Base-by-base conservation (phyloP, 2,329 filamentous ascomycete genomes). In the Colletotrichum filicis region DNA sequence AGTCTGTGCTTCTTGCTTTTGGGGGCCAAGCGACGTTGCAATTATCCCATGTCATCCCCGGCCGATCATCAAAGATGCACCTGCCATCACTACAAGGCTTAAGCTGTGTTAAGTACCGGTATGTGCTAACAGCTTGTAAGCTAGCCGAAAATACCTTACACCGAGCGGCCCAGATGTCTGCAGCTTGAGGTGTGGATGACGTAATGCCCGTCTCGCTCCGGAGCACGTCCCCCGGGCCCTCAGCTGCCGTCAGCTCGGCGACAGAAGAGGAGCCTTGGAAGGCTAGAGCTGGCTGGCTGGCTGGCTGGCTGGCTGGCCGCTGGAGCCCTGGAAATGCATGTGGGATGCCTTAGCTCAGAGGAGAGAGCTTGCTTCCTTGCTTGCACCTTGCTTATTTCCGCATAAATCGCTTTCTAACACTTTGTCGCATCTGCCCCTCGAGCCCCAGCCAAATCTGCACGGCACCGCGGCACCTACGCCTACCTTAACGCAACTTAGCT, bases 361-460 rank as follows among this genome's bases (percentile, higher is more conserved):
- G 42, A 49, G 42, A 46, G 42, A 42, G 37, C 14, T 19, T 19
- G 5, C 16, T 19, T 35, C 11, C 32, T 35, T 32, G 32, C 32
- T 32, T 12, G 32, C 32, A 19, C 37, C 42, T 49, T 49, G 42
- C 42, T 49, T 49, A 49, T 49, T n/a, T 49, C 52, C 35, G 63
- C 64, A 53, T 67, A 67, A 61, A 61, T 30, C 37, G 26, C 35
- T 53, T 61, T 67, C 46, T 62, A 49, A 58, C 66, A 55, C 58
- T 68, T 62, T 24, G 66, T 68, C 58, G 66, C 66, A 62, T 68
- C 49, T 57, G 66, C 46, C 53, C 37, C 37, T 55, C 49, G 49
- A 68, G 57, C 42, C 42, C 42, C 42, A 49, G 55, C 28, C 35
- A 32, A 46, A 66, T 30, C 56, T 16, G 19, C 14, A 37, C 30